These are phyloP conservation scores for Epichloe elymi DNA, from an alignment of 2,329 filamentous ascomycete species.

Conservation along the genomic window DNA sequence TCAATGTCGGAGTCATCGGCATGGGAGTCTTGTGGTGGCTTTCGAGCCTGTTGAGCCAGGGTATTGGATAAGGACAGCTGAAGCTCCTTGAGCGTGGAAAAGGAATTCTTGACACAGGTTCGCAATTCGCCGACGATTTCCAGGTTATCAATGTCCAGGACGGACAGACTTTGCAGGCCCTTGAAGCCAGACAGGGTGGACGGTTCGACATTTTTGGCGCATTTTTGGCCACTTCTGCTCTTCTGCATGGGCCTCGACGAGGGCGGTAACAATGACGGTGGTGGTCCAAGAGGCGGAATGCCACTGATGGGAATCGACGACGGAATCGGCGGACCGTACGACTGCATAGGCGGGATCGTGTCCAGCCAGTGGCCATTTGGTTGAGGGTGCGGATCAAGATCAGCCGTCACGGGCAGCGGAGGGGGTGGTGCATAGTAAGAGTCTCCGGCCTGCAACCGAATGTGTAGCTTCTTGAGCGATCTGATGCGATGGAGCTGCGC, in stretches of 20 bases:
- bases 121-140: conserved; percentile 43
- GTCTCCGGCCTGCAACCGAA: conserved; percentile 44
- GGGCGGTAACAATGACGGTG: conserved; percentile 19
- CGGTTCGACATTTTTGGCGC: conserved; percentile 23
- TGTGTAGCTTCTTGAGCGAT: conserved; percentile 38
- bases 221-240: conserved; percentile 20
- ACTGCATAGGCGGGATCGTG: conserved; percentile 12
- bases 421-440: conserved; percentile 40
- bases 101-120: conserved; percentile 40
- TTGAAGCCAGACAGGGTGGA: conserved; percentile 45
- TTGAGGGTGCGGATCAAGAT: conserved; percentile 19
- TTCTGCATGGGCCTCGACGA: conserved; percentile 24
- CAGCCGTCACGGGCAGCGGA: conserved; percentile 26
- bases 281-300: conserved; percentile 10
- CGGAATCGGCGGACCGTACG: conserved; percentile 6
- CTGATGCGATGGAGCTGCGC: conserved; percentile 39
- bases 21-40: conserved; percentile 24
- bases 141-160: conserved; percentile 48
- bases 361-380: conserved; percentile 18
- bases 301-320: conserved; percentile 9
- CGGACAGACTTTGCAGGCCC: conserved; percentile 35
- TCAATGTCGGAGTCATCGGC: conserved; percentile 39
- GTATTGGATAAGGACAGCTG: conserved; percentile 44
- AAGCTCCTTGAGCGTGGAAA: conserved; percentile 39
- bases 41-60: conserved; percentile 30